Percentiles rank a stretch among this genome's conserved stretches.
Evolutionary conservation across 2,329 filamentous ascomycete species (phyloP).

Genomic region (Immersiporthe knoxdaviesiana): DNA sequence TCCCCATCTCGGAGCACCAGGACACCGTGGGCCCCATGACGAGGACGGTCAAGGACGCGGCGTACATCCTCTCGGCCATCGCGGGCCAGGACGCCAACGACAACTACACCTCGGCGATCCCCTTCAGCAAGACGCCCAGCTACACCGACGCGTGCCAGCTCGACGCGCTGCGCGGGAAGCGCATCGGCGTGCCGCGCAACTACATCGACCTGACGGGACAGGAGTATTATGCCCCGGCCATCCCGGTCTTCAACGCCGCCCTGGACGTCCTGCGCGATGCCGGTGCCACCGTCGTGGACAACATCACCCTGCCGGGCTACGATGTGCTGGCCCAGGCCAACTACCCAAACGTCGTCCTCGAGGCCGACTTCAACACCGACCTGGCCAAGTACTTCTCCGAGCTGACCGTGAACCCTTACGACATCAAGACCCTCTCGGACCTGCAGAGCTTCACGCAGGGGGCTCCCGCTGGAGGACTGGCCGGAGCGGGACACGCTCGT

Average conservation of each 20-base stretch:
- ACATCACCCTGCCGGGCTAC: conserved; percentile 58
- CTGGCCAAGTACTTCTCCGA: conserved; percentile 58
- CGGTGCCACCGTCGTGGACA: conserved; percentile 59
- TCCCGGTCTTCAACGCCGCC: conserved; percentile 59
- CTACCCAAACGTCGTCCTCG: conserved; percentile 49
- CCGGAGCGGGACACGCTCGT: conserved; percentile 58
- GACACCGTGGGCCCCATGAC: conserved; percentile 61
- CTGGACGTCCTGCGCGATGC: conserved; percentile 55
- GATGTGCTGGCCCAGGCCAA: conserved; percentile 41
- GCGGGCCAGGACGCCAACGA: conserved; percentile 57
- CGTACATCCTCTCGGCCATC: conserved; percentile 64
- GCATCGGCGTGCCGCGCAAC: conserved; percentile 68
- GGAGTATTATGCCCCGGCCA: conserved; percentile 39
- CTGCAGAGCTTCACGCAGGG: conserved; percentile 60
- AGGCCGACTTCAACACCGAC: conserved; percentile 60
- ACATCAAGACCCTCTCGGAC: conserved; percentile 54
- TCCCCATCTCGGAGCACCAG: conserved; percentile 64
- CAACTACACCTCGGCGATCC: conserved; percentile 66
- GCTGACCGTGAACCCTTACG: conserved; percentile 61
- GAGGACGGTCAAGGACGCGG: conserved; percentile 55
- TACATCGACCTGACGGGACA: conserved; percentile 45
- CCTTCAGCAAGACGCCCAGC: conserved; percentile 55
- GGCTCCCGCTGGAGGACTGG: conserved; percentile 56
- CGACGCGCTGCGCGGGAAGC: conserved; percentile 56
- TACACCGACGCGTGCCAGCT: conserved; percentile 63